phyloP scores from a whole-genome alignment of 768 basidiomycete species.

The Amanita brunnescens region DNA sequence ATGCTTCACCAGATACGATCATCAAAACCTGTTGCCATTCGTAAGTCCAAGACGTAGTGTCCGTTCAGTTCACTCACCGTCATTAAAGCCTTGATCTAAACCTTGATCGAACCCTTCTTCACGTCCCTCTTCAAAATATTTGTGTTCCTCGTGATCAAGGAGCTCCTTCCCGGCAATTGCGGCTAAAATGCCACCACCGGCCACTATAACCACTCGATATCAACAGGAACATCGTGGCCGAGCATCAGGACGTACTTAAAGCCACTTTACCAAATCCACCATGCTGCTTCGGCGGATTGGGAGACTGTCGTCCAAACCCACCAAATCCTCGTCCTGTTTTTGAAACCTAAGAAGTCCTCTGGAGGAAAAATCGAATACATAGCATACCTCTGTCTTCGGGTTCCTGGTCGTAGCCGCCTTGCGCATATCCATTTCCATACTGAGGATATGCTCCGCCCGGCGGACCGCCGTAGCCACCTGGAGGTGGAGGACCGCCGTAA shows the following conservation, averaged over 20 bases:
- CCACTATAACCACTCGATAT: not conserved
- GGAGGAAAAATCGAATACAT: not conserved
- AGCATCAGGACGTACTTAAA: constrained; percentile 29
- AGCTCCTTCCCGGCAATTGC: not conserved
- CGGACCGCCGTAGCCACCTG: constrained; percentile 4
- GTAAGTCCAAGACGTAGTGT: not conserved
- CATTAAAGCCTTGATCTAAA: not conserved
- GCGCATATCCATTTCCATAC: constrained; percentile 12
- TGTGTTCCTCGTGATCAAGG: not conserved
- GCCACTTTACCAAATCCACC: constrained; percentile 42
- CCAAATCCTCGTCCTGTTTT: not conserved
- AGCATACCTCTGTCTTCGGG: not conserved
- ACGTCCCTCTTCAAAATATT: not conserved
- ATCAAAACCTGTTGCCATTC: not conserved
- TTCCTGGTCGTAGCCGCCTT: not conserved
- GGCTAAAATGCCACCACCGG: not conserved
- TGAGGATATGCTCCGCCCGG: not conserved
- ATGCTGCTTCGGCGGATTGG: constrained; percentile 26
- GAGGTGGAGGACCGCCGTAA: not conserved
- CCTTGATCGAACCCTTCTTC: not conserved
- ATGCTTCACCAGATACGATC: not conserved
- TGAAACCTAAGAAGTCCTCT: not conserved
- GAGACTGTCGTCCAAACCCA: not conserved
- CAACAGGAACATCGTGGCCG: not conserved
- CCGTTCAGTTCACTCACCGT: not conserved